Evolutionary conservation across 176 grass and related monocot species (phyloP), one percentile per base, ranked within the genome.

Genomic region (Carex scoparia): DNA sequence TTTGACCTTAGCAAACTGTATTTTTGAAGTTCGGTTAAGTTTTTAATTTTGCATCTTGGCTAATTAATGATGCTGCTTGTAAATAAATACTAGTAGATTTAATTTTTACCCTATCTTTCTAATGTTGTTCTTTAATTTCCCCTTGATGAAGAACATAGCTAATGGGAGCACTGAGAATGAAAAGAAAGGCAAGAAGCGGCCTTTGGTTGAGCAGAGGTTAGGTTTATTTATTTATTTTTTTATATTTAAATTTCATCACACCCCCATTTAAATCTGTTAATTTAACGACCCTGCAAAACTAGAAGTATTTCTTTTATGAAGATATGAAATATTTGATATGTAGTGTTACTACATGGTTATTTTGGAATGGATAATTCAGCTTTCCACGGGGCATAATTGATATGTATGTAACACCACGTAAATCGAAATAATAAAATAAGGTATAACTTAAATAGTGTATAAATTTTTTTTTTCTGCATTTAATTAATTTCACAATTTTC

Each of bases 91-190:
- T 49, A 46, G 18, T 75, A 48, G 3, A 30, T 75, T 75, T 46
- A 53, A 16, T 15, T 69, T 64, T 44, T 18, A 70, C 37, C 9
- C 4, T 70, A n/a, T 6, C 30, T 54, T 54, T 53, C 46, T 76
- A 2, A 55, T n/a, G 14, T 54, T 54, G 18, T 53, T 54, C 11
- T 55, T 18, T 55, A 76, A 51, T 76, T 55, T 28, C 12, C 9
- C 33, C 16, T 78, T 54, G 51, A 68, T 92, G 69, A 86, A 94
- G 94, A 91, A 94, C 87, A 84, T 97, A 84, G 88, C 89, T 31
- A 97, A 94, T 71, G 92, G 84, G 37, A 84, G 76, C 83, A 65
- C 87, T 58, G 61, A 83, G 1, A 60, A 90, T 69, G 75, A 56
- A 4, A 89, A 88, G 80, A 86, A 94, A 75, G 91, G 85, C 51